A percentile compares a stretch with the other conserved stretches of the same genome.
These are phyloP conservation scores for Polysphondylium violaceum DNA, from an alignment of 78 protist genomes.

Conservation along the genomic window DNA sequence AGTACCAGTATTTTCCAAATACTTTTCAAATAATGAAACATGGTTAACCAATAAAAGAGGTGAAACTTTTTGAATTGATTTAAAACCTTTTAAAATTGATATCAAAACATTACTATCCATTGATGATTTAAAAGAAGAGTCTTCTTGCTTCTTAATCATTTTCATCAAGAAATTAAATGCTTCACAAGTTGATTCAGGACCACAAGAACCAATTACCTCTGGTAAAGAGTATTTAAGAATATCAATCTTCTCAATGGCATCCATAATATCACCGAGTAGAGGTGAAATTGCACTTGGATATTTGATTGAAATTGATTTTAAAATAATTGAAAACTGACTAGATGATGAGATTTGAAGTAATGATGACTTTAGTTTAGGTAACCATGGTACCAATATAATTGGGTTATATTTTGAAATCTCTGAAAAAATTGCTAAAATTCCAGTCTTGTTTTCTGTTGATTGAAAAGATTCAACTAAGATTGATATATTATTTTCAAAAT, in stretches of 20 bases:
- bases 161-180: constrained; percentile 12
- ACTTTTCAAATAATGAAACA: constrained; percentile 10
- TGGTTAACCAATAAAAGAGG: constrained; percentile 10
- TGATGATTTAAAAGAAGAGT: not conserved
- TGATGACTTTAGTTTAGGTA: constrained; percentile 18
- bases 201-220: constrained; percentile 65
- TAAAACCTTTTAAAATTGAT: constrained; percentile 47
- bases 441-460: constrained; percentile 31
- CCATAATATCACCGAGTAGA: constrained; percentile 13
- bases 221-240: constrained; percentile 21
- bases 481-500: constrained; percentile 48
- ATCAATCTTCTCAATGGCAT: not conserved
- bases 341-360: constrained; percentile 17
- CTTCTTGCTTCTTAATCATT: constrained; percentile 18
- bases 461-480: constrained; percentile 24
- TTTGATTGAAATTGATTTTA: constrained; percentile 12
- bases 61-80: constrained; percentile 42
- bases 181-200: constrained; percentile 20
- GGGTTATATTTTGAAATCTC: constrained; percentile 49
- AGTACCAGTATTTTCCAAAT: not conserved
- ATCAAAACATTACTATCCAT: constrained; percentile 12
- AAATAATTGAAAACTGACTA: constrained; percentile 21
- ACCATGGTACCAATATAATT: constrained; percentile 22
- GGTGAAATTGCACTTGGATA: constrained; percentile 48
- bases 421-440: constrained; percentile 28